phyloP scores from a whole-genome alignment of 768 basidiomycete species.

The Mycena belliarum region DNA sequence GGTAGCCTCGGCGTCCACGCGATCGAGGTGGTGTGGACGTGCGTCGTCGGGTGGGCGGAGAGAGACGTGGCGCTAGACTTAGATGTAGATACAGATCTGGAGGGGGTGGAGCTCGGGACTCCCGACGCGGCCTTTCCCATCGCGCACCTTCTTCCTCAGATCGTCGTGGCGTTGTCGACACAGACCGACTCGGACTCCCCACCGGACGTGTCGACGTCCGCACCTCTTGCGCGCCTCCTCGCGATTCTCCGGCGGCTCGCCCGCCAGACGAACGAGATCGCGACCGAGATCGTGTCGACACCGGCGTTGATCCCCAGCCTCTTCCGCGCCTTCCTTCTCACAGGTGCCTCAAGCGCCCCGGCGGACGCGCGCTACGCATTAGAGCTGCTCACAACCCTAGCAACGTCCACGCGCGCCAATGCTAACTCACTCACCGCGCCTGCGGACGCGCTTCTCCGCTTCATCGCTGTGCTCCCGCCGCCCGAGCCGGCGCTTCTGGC shows the following conservation, averaged over 20 bases:
- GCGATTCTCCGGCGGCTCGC: conserved; percentile 62
- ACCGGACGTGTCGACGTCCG: conserved; percentile 28
- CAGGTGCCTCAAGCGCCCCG: conserved; percentile 42
- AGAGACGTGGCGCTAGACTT: conserved; percentile 29
- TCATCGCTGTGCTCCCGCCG: conserved; percentile 59
- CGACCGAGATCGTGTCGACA: conserved; percentile 51
- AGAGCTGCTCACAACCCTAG: conserved; percentile 56
- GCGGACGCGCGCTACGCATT: conserved; percentile 51
- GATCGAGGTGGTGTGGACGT: conserved; percentile 74
- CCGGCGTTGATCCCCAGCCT: conserved; percentile 53
- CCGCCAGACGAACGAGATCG: conserved; percentile 54
- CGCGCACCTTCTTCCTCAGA: conserved; percentile 52
- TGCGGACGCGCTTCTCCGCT: conserved; percentile 72
- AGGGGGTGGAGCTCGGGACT: conserved; percentile 52
- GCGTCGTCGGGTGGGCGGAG: conserved; percentile 59
- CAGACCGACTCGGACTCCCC: conserved; percentile 44
- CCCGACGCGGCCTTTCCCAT: conserved; percentile 39
- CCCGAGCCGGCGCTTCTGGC: conserved; percentile 52
- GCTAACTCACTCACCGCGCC: conserved; percentile 57
- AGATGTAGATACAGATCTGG: conserved; percentile 32
- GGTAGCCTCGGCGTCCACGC: conserved; percentile 70
- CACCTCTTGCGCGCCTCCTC: conserved; percentile 58
- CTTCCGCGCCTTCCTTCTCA: conserved; percentile 58
- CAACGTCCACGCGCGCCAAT: conserved; percentile 64
- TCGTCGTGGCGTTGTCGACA: conserved; percentile 39